Percentiles rank a stretch among this genome's conserved stretches.
Evolutionary conservation across 768 basidiomycete species (phyloP).

Genomic region (Rhizopogon vesiculosus): DNA sequence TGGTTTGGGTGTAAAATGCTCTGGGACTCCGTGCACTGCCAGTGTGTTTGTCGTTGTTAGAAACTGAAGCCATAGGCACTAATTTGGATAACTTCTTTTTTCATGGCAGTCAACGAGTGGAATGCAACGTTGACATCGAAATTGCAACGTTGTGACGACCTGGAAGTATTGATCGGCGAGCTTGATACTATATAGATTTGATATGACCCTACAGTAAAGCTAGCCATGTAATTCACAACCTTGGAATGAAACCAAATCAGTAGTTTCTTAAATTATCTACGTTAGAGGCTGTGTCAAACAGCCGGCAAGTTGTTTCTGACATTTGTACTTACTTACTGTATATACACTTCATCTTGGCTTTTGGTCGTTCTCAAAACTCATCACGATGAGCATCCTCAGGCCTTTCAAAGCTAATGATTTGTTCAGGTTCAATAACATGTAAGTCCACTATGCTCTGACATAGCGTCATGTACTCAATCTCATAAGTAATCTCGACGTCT

Average conservation of each 20-base stretch:
- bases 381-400: slow-evolving; percentile 78
- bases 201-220: no score
- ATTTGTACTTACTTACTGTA: no score
- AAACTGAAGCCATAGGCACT: slow-evolving; percentile 15
- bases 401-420: slow-evolving; percentile 88
- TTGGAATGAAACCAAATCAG: no score
- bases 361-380: background rate
- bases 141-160: no score
- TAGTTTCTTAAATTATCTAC: no score
- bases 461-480: background rate
- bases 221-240: no score
- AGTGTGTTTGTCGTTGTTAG: slow-evolving; percentile 25
- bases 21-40: slow-evolving; percentile 24
- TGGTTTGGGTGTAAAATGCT: slow-evolving; percentile 1
- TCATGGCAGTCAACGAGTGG: no score
- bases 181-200: no score
- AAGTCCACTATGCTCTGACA: slow-evolving; percentile 18
- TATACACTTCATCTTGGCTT: no score
- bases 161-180: no score
- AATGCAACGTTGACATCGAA: no score
- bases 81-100: background rate
- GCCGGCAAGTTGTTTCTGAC: background rate
- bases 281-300: background rate
- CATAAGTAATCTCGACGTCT: slow-evolving; percentile 84
- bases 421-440: slow-evolving; percentile 93